Evolutionary conservation across 2,329 filamentous ascomycete genomes (phyloP).

Genomic region (Exophiala sp.): DNA sequence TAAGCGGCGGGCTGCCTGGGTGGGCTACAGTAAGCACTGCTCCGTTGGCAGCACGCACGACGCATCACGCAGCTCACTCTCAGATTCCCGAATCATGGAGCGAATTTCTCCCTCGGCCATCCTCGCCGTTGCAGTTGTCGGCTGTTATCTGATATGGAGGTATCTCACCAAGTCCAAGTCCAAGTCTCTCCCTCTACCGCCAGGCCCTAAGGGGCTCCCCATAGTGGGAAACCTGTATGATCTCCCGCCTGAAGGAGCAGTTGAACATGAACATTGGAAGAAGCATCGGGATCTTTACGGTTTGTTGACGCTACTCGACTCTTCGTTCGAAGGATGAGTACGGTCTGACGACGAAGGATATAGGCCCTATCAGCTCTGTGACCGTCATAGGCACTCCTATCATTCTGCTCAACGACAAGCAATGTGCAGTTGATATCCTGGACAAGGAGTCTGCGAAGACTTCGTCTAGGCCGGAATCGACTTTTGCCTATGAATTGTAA

Average conservation of each 20-base stretch:
- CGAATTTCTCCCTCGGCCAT: too few relatives aligned
- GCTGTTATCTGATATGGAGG: too few relatives aligned
- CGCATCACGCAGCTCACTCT: too few relatives aligned
- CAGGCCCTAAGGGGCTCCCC: conserved; percentile 46
- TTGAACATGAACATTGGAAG: conserved; percentile 42
- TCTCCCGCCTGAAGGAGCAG: conserved; percentile 38
- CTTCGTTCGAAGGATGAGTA: too few relatives aligned
- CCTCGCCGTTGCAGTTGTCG: too few relatives aligned
- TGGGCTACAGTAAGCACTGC: too few relatives aligned
- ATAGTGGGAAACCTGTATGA: conserved; percentile 49
- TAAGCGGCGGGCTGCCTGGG: too few relatives aligned
- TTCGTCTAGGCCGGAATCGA: conserved; percentile 33
- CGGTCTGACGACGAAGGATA: too few relatives aligned
- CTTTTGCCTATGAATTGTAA: conserved; percentile 38
- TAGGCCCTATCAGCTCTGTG: conserved; percentile 37
- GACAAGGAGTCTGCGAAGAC: conserved; percentile 32
- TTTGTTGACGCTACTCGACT: too few relatives aligned
- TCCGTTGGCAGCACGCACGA: too few relatives aligned
- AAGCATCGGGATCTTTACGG: conserved; percentile 42
- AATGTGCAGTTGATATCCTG: conserved; percentile 34
- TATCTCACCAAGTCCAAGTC: too few relatives aligned
- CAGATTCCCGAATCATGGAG: too few relatives aligned
- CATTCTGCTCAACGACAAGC: conserved; percentile 35
- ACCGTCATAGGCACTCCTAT: conserved; percentile 36
- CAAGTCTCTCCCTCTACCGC: conserved; percentile 36